Evolutionary conservation across 1,284 basidiomycete genomes (phyloP), one percentile per base, ranked within the genome.

Genomic region (Coniferiporia weirii): DNA sequence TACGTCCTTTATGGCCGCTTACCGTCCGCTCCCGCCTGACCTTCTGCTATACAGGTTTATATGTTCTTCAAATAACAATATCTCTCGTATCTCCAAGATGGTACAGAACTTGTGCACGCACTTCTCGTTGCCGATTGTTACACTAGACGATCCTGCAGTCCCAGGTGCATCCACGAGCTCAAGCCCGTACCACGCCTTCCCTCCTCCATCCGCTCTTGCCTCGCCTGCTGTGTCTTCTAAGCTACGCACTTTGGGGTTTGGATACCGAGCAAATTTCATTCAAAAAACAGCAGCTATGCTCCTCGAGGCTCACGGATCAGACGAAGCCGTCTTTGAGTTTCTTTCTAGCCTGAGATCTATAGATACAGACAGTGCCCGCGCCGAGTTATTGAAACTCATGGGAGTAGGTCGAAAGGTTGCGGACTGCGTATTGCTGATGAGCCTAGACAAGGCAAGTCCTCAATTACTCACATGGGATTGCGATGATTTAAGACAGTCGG

Each of bases 31-130:
- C 59, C 48, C 60, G 54, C 55, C 38, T 50, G 35, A 52, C 52
- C 35, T 22, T 60, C 56, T 9, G 48, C 1, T 32, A 6, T 27
- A 2, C 63, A 96, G 95, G 8, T 99, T 99, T 75, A 98, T 99
- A 64, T 99, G 96, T 68, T 98, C 95, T 15, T 93, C 95, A 1
- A 99, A 98, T 69, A 99, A 99, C 71, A 96, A 99, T 67, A 99
- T 98, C 54, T 74, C 83, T 1, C 87, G 95, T 1, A 98, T 97
- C 68, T 90, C 91, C 4, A 89, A 89, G 61, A 94, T 98, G 86
- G 84, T 97, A 40, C 87, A 88, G 65, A 75, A 80, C 62, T 79
- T 89, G 56, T 92, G 84, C 69, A 79, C 73, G 45, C 78, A 87
- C 35, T 95, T 85, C 68, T 90, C 91, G 1, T 77, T 83, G 8